phyloP scores from a whole-genome alignment of 495 filamentous ascomycete species.

The Aspergillus avenaceus region DNA sequence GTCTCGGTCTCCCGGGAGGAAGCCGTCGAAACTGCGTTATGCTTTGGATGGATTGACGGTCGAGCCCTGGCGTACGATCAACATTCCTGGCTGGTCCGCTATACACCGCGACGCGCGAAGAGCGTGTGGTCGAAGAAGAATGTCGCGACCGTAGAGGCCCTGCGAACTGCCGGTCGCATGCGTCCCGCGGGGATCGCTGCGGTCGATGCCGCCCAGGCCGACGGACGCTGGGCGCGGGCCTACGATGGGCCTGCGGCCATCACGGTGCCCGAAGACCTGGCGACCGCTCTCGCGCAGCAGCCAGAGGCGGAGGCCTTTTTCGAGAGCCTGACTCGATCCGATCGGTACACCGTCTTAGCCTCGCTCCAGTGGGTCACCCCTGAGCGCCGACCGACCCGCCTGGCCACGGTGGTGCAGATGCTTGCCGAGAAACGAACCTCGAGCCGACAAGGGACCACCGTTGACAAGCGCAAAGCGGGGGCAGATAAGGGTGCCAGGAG shows the following conservation, averaged over 20 bases:
- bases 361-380: slow-evolving; percentile 35
- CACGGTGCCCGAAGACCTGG: slow-evolving; percentile 42
- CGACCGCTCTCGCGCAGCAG: slow-evolving; percentile 22
- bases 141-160: slow-evolving; percentile 38
- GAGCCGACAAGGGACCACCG: too few species aligned
- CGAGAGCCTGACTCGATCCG: slow-evolving; percentile 34
- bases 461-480: too few species aligned
- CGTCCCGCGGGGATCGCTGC: slow-evolving; percentile 39
- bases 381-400: slow-evolving; percentile 13
- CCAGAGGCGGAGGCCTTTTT: slow-evolving; percentile 32
- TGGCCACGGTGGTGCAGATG: slow-evolving; percentile 18
- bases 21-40: slow-evolving; percentile 52
- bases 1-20: slow-evolving; percentile 47
- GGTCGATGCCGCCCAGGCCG: slow-evolving; percentile 49
- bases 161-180: slow-evolving; percentile 44
- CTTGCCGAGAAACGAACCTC: slow-evolving; percentile 15
- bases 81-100: slow-evolving; percentile 43
- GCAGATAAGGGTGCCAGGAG: too few species aligned
- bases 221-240: slow-evolving; percentile 53
- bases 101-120: slow-evolving; percentile 50
- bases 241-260: slow-evolving; percentile 45
- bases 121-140: slow-evolving; percentile 52
- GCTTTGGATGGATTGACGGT: slow-evolving; percentile 60
- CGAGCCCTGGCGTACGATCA: slow-evolving; percentile 40
- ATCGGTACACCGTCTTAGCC: slow-evolving; percentile 40